Evolutionary conservation across 371 early-diverging fungal species (phyloP).

Genomic region (Mucor lusitanicus): DNA sequence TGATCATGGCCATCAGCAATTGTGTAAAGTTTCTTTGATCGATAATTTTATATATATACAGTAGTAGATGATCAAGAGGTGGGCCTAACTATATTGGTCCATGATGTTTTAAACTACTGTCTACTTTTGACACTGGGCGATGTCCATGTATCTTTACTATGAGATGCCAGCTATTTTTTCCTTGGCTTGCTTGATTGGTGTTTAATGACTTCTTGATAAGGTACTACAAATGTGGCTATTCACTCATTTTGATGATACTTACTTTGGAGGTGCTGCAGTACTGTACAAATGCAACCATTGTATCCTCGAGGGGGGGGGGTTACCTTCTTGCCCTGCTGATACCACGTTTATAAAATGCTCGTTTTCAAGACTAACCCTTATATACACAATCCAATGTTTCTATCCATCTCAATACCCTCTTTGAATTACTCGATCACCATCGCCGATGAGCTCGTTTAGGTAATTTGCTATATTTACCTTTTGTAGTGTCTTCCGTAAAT

Average conservation of each 20-base stretch:
- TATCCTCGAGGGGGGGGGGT: too few relatives aligned
- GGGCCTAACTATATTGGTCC: constrained; percentile 1
- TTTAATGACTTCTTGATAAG: background rate
- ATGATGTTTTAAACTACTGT: background rate
- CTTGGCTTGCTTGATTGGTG: background rate
- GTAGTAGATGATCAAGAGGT: too few relatives aligned
- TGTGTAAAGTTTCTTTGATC: background rate
- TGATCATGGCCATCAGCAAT: background rate
- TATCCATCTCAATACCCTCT: background rate
- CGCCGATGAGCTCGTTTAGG: background rate
- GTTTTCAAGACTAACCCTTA: background rate
- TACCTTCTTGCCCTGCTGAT: background rate
- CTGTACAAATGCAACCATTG: too few relatives aligned
- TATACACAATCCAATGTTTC: background rate
- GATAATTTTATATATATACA: background rate
- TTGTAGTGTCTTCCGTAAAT: background rate
- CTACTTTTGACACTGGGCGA: too few relatives aligned
- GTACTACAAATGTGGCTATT: background rate
- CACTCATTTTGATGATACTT: too few relatives aligned
- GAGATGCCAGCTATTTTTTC: background rate
- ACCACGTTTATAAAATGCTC: background rate
- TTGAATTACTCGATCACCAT: background rate
- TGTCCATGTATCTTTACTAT: too few relatives aligned
- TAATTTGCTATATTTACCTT: background rate
- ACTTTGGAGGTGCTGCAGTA: too few relatives aligned